These are phyloP conservation scores for Ramularia collo-cygni DNA, from an alignment of 2,329 filamentous ascomycete species.

Conservation along the genomic window DNA sequence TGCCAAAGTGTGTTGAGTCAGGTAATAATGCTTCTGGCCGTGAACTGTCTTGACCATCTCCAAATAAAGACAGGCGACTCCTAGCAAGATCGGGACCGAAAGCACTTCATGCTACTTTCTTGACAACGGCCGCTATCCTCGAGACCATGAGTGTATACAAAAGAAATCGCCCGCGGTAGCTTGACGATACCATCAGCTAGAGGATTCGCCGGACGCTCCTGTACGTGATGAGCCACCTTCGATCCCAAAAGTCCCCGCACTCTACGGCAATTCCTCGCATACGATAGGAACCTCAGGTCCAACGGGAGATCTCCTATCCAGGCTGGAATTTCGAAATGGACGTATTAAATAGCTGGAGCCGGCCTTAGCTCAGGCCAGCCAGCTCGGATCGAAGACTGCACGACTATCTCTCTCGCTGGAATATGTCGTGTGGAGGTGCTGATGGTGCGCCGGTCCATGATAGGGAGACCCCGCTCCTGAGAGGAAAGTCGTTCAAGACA, in stretches of 20 bases:
- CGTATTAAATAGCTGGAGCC: conserved; percentile 27
- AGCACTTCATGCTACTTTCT: no score
- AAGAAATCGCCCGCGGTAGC: no score
- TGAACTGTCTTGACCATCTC: no score
- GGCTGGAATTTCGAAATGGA: conserved; percentile 21
- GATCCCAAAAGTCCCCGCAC: conserved; percentile 10
- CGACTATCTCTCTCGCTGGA: conserved; percentile 24
- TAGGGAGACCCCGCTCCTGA: conserved; percentile 36
- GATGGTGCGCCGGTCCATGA: conserved; percentile 20
- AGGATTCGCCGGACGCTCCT: conserved; percentile 22
- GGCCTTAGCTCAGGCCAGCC: conserved; percentile 16
- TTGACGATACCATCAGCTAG: conserved; percentile 7
- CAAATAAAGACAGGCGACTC: no score
- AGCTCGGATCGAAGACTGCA: conserved; percentile 8
- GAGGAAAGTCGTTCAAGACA: conserved; percentile 40
- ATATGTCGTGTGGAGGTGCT: conserved; percentile 11
- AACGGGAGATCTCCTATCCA: conserved; percentile 19
- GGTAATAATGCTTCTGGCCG: no score
- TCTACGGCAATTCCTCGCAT: conserved; percentile 27
- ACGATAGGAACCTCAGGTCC: conserved; percentile 12
- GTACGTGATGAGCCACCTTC: conserved; percentile 16
- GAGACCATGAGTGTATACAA: no score
- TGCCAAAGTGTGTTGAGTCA: no score
- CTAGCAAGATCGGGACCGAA: no score
- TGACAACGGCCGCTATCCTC: no score